Percentiles rank a stretch among this genome's conserved stretches.
Evolutionary conservation across 805 yeast species (phyloP).

Genomic region (Pichia gijzeniarum): DNA sequence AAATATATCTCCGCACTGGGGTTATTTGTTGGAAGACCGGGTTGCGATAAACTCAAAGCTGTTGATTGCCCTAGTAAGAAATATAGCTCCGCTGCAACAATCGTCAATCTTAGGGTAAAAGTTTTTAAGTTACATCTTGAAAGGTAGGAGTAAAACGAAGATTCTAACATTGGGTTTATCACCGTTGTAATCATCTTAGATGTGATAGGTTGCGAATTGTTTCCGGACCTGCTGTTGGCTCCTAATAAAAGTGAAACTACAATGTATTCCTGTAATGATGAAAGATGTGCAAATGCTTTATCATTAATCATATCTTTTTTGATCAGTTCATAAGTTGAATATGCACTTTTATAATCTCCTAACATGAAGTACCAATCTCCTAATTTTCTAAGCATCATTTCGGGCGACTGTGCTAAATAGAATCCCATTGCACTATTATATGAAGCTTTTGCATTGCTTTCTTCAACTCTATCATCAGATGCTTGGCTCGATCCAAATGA

Average conservation of each 20-base stretch:
- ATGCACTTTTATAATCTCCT: conserved; percentile 82
- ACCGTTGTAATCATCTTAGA: conserved; percentile 46
- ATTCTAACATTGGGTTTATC: conserved; percentile 58
- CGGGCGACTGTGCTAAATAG: conserved; percentile 59
- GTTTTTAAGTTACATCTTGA: conserved; percentile 65
- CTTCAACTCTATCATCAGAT: not conserved
- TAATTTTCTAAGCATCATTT: conserved; percentile 67
- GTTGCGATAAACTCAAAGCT: conserved; percentile 4
- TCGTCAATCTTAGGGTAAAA: conserved; percentile 61
- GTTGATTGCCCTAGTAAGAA: conserved; percentile 33
- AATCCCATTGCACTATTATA: conserved; percentile 49
- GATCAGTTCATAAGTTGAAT: conserved; percentile 73
- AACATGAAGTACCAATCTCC: conserved; percentile 93
- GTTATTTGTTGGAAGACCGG: not conserved
- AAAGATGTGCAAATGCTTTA: conserved; percentile 74
- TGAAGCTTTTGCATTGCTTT: conserved; percentile 12
- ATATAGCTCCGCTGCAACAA: conserved; percentile 68
- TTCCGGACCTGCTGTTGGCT: conserved; percentile 25
- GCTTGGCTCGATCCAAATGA: conserved; percentile 21
- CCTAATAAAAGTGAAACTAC: conserved; percentile 66
- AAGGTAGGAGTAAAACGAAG: conserved; percentile 65
- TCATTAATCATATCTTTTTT: conserved; percentile 72
- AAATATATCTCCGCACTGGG: conserved; percentile 33
- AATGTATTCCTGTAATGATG: conserved; percentile 85
- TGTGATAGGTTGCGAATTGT: conserved; percentile 30